Base-by-base conservation (phyloP, 169 alveolate genomes). In the Plasmodium billcollinsi region DNA sequence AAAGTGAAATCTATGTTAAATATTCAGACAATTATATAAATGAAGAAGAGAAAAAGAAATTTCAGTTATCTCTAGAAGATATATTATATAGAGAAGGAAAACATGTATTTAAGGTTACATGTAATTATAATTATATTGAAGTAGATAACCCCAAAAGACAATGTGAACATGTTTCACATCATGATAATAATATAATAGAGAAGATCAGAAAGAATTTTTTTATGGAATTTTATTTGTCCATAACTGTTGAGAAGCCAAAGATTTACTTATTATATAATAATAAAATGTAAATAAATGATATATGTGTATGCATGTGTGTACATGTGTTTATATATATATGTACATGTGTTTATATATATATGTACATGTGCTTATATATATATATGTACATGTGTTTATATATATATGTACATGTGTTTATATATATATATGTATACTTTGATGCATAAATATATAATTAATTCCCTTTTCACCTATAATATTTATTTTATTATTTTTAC, bases 41-140 rank as follows among this genome's bases (percentile, higher is more conserved):
- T 21, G 24, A 6, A 56, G 50, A 80, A n/a, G 90, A 69, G 43
- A 80, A 80, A 43, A 69, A 63, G 24, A 56, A 80, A 24, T 20
- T 80, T 29, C 58, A 69, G 67, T n/a, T 80, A 69, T 56, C 18
- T 43, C 69, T 80, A 43, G 90, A 69, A 69, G 59, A 69, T 18
- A 73, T 80, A 43, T 69, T 69, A 63, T 83, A 56, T 14, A 80
- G 59, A 58, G 83, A 80, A 56, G 90, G 90, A 47, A 80, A 63
- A 14, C 76, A 80, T 47, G 18, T 67, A 49, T 80, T 67, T 63
- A 69, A 33, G 59, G 12, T 80, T 39, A 29, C 26, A n/a, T 80
- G 90, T 54, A 80, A 56, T 56, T 80, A 80, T 47, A n/a, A 47
- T 12, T 80, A 80, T 54, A 39, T 59, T 24, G 49, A 33, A 56